phyloP scores from a whole-genome alignment of 768 basidiomycete genomes.

The Cubamyces lactineus region DNA sequence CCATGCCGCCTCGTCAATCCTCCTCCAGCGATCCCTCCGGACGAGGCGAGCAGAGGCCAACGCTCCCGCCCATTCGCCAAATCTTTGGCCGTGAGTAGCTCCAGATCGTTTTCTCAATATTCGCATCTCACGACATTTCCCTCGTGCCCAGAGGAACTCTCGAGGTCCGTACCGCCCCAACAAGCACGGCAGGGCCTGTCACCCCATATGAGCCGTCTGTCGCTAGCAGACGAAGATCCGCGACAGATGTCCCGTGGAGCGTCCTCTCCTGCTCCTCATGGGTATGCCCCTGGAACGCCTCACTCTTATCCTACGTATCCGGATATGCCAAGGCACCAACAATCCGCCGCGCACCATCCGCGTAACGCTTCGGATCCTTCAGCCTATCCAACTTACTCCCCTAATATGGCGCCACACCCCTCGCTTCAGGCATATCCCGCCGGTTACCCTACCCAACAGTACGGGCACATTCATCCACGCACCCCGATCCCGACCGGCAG shows the following conservation, averaged over 20 bases:
- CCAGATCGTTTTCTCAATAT: not conserved
- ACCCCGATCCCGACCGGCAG: conserved; percentile 29
- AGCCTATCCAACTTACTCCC: conserved; percentile 17
- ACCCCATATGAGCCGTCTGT: conserved; percentile 31
- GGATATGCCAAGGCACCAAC: conserved; percentile 15
- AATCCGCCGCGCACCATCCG: conserved; percentile 20
- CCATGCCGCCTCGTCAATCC: conserved; percentile 32
- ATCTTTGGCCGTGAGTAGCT: conserved; percentile 58
- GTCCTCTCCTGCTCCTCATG: conserved; percentile 23
- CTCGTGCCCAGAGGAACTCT: conserved; percentile 27
- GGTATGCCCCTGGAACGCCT: conserved; percentile 17
- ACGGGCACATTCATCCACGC: conserved; percentile 17
- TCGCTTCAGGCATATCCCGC: conserved; percentile 20
- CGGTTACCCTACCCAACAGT: conserved; percentile 11
- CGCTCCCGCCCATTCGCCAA: conserved; percentile 72
- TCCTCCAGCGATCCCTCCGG: conserved; percentile 25
- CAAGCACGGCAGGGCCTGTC: conserved; percentile 26
- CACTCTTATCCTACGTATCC: conserved; percentile 19
- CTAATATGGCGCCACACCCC: conserved; percentile 17
- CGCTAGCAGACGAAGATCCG: conserved; percentile 29
- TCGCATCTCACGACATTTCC: not conserved
- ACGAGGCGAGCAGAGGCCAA: conserved; percentile 49
- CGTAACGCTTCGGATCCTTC: conserved; percentile 25
- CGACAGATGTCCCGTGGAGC: conserved; percentile 18
- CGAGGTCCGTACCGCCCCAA: conserved; percentile 31